Evolutionary conservation across 208 protist species (phyloP), one percentile per base, ranked within the genome.

Genomic region (Leishmania martiniquensis): DNA sequence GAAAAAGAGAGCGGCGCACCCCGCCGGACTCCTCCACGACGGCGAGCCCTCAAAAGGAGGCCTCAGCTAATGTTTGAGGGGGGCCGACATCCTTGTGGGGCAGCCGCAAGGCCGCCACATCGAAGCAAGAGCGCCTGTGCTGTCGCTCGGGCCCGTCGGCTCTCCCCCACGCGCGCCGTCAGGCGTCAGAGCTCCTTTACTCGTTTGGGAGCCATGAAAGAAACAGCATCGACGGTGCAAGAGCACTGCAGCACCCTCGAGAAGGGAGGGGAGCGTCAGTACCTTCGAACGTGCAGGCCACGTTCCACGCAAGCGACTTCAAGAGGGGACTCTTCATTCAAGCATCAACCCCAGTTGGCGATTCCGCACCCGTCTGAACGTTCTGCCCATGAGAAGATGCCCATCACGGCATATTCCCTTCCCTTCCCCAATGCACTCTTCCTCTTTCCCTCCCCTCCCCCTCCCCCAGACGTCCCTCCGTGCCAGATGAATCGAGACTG

Each of bases 401-500:
- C 65, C n/a, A 42, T 42, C 42, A 47, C 44, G 25, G 25, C 29
- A 25, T 34, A 13, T 37, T 74, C 55, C 10, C 44, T 57, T 12
- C n/a, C 57, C 15, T 25, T 29, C 13, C 29, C 59, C 22, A 25
- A 69, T 15, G 51, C 3, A 13, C 65, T 13, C 20, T 32, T 42
- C 15, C 0, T 29, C 29, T 52, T 7, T 17, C 44, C 4, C 44
- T 25, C 51, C 29, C 62, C 65, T 69, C 65, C 15, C 44, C 4
- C 44, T 25, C 51, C 29, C 62, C 65, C 49, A 37, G 37, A 49
- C 15, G 20, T 49, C n/a, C 42, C 39, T 32, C 70, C 34, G 6
- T 20, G 59, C 70, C 78, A 82, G 78, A 77, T 77, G 78, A 82
- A 77, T 78, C 57, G 78, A 82, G 78, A 77, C 72, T 71, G 60